Conservation (phyloP, 164 flowering plant genomes). For the Brasenia schreberi region DNA sequence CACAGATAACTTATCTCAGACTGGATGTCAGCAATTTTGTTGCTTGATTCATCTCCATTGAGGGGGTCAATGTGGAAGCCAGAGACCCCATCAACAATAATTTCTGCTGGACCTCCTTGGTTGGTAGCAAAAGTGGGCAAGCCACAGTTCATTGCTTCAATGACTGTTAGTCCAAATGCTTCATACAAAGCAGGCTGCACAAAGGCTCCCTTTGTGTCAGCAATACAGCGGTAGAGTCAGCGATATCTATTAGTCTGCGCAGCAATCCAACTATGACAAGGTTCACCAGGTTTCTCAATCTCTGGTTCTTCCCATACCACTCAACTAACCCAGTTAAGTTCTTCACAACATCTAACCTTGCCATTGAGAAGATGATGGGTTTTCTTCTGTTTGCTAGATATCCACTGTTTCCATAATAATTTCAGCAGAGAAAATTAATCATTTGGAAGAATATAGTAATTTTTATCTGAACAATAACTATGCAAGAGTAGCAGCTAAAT, state of each 20-base stretch:
- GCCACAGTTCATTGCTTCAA: constrained; percentile 96
- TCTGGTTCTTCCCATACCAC: constrained; percentile 66
- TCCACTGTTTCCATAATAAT: constrained; percentile 14
- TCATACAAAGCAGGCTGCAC: constrained; percentile 85
- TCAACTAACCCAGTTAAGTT: constrained; percentile 88
- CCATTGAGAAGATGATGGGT: constrained; percentile 96
- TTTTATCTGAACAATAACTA: too few species aligned
- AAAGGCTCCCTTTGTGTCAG: constrained; percentile 88
- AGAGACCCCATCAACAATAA: constrained; percentile 75
- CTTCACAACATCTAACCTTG: constrained; percentile 85
- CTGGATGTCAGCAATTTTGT: constrained; percentile 46
- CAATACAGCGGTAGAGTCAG: constrained; percentile 76
- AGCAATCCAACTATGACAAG: constrained; percentile 87
- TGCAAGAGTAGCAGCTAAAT: too few species aligned
- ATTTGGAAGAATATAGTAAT: too few species aligned
- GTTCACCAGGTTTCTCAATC: constrained; percentile 57
- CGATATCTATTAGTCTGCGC: constrained; percentile 85
- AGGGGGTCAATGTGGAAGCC: constrained; percentile 78
- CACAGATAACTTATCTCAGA: too few species aligned
- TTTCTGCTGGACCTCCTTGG: constrained; percentile 96
- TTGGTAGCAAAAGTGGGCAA: constrained; percentile 84
- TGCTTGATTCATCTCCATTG: constrained; percentile 67
- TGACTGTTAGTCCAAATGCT: constrained; percentile 86
- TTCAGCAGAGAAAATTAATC: too few species aligned
- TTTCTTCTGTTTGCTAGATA: constrained; percentile 58